These are phyloP conservation scores for Bolboschoenus planiculmis DNA, from an alignment of 176 grass and related monocot species.

Conservation along the genomic window DNA sequence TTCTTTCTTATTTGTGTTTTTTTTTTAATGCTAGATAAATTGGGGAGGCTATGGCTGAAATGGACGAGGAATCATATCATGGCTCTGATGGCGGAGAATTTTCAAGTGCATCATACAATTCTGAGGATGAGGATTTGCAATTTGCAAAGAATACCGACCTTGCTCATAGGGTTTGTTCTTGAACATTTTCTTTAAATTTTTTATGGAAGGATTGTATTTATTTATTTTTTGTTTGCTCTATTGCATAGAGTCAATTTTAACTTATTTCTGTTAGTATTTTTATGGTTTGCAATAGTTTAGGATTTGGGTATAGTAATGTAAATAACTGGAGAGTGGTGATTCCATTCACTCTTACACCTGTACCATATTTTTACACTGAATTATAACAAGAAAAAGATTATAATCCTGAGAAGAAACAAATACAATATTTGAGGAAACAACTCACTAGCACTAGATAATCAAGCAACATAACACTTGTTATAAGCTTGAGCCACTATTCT, in stretches of 20 bases:
- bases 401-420: not conserved
- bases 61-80: not conserved
- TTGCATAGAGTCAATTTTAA: not conserved
- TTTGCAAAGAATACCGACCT: not conserved
- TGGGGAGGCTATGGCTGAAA: not conserved
- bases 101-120: not conserved
- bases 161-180: constrained; percentile 4
- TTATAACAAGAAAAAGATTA: not conserved
- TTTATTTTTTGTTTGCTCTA: not conserved
- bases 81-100: not conserved
- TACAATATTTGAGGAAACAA: not conserved
- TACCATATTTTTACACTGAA: not conserved
- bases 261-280: not conserved
- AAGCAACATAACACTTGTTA: not conserved
- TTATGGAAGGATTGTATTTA: not conserved
- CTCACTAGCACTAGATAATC: not conserved
- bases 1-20: not conserved
- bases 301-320: not conserved
- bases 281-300: not conserved
- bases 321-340: not conserved
- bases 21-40: not conserved
- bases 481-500: not conserved
- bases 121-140: not conserved
- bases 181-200: not conserved
- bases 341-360: constrained; percentile 1